Base-by-base conservation (phyloP, 2,329 filamentous ascomycete genomes). In the Xylariaceae sp. region DNA sequence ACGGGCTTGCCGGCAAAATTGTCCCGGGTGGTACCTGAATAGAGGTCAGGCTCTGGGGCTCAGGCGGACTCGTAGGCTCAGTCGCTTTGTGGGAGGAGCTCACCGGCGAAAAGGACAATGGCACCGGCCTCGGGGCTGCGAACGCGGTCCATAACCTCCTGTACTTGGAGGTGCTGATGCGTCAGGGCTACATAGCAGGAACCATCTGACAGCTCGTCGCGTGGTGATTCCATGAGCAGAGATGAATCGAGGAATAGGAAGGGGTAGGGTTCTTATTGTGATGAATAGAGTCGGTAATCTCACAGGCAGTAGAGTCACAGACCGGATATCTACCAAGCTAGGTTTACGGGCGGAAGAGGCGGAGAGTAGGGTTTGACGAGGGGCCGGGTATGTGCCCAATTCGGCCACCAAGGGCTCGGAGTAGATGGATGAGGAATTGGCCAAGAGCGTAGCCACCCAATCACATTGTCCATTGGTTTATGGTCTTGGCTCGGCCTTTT, bases 91-190 rank as follows among this genome's bases (percentile, higher is more conserved):
- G 32, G 12, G 27, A 29, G 11, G 38, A 11, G 38, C 50, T 54
- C 71, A 82, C 86, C 86, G 47, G 84, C 82, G 63, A 91, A 91
- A 25, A 90, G 60, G 8, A 91, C 85, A 39, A 89, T 85, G 11
- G 86, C 86, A 5, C 86, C 86, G 10, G 86, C 86, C 57, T 82
- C 77, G 17, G 85, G 82, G 56, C 79, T 87, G 53, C 85, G 82
- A 19, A 93, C 86, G 37, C 73, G 75, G 54, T 82, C 71, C 65
- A 89, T 84, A 22, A 79, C 70, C 5, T 71, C 58, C 17, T 74
- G 69, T 17, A 76, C 67, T 59, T 83, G 73, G 47, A 93, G 77
- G 34, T 71, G 64, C 27, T 77, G 67, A 49, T 81, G 69, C 3
- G 86, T 90, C 7, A 94, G 73, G 40, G 79, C 80, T 33, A 90